Evolutionary conservation across 2,329 filamentous ascomycete species (phyloP), one percentile per base, ranked within the genome.

Genomic region (Neofusicoccum cordaticola): DNA sequence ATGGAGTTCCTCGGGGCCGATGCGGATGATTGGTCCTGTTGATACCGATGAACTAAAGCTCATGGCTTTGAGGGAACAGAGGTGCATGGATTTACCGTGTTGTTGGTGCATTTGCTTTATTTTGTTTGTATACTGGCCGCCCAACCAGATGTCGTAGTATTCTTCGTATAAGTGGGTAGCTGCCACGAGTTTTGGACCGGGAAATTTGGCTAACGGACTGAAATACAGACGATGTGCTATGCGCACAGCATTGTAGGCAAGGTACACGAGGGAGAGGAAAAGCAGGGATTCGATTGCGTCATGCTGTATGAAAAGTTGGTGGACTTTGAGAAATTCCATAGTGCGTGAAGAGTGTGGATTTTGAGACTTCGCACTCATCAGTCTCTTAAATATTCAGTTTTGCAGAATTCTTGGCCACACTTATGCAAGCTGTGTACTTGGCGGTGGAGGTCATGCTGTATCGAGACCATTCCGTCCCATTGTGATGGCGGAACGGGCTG

Each of bases 161-260:
- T 70, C 65, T 50, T 72, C 71, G 61, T 69, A 69, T 51, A 51
- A 62, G 31, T 45, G 15, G 11, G 69, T 72, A 19, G 66, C 39
- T 2, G 67, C 67, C 6, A 70, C 70, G 31, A 72, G 66, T 15
- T 69, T 72, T 2, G 74, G 74, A 0, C 75, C 74, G 2, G 74
- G 74, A 42, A 76, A 71, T 17, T 70, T 70, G 34, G 70, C 70
- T 37, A 77, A 56, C 1, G 73, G 75, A 60, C 72, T 71, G n/a
- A 76, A 69, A 73, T 62, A 70, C 19, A 75, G 66, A 3, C 73
- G 71, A 56, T 76, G 76, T 12, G 72, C 34, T n/a, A 62, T 27
- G 15, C 19, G 15, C 41, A 44, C 22, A 51, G 2, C 22, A 35
- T 56, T 44, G 17, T 66, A 58, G 35, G 66, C 66, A 5, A 15